Evolutionary conservation across 1,284 basidiomycete species (phyloP), one percentile per base, ranked within the genome.

Genomic region (Malassezia yamatoensis): DNA sequence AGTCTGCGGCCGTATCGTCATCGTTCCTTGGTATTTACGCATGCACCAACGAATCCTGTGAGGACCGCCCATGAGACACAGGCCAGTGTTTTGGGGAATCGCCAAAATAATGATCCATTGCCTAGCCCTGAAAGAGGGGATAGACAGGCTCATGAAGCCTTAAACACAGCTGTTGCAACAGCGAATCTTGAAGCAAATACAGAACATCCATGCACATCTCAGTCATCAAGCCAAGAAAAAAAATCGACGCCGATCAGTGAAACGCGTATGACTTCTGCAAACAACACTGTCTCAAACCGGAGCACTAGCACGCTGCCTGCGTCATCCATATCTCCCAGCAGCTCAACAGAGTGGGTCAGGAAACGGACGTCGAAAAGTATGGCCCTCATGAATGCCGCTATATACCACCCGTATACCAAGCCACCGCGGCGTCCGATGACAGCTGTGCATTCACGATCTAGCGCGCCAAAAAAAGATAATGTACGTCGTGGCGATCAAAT

Each of bases 341-440:
- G 21, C 21, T 20, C 12, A 21, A 15, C 37, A 18, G 36, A 43
- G 18, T 73, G 69, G 69, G 59, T 74, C 53, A 70, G 68, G 46
- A 61, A 66, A 36, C 67, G 64, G 37, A 55, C 65, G 10, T 62
- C 61, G 0, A 61, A 61, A 52, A 70, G 68, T 51, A 61, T 74
- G 63, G 63, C 65, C 33, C 59, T 74, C 7, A 66, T 74, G 46
- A 67, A 52, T 34, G 36, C 46, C 13, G 44, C 50, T 32, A 52
- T 52, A 33, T 54, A 62, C 16, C 34, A 44, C 16, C 43, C 21
- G 50, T 51, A 32, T 16, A 33, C 24, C 42, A 37, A 34, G n/a
- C 33, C 39, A 1, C 32, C 32, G 13, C 16, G 37, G 38, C 39
- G 37, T 11, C 8, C 24, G 16, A 3, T 34, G 8, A 36, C 44